Evolutionary conservation across 768 basidiomycete species (phyloP), one percentile per base, ranked within the genome.

Genomic region (Panaeolus papilionaceus): DNA sequence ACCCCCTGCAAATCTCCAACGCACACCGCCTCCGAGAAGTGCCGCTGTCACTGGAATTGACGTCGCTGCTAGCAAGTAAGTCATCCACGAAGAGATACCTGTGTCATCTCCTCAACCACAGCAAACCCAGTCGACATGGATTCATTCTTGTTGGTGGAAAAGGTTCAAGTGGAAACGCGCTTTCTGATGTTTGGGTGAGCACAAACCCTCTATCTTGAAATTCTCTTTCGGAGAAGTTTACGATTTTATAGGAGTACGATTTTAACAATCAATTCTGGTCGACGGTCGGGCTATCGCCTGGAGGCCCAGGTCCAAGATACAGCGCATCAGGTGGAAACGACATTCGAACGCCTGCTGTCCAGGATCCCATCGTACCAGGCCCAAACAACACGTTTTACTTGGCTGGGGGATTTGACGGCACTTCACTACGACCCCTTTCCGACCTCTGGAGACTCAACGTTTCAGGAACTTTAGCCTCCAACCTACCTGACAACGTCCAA

Each of bases 41-140:
- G 85, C 85, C 45, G 87, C 90, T 37, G 73, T 93, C 45, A 80
- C 85, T 49, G 93, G 91, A 5, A 79, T 81, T 23, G 93, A 94
- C 79, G 86, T 85, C 69, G 93, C 92, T 54, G 91, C 92, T 11
- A 94, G 90, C 90, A 92, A 94, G 92, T 92, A 66, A 71, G 92
- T 85, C 45, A 37, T 63, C 58, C 0, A 18, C 39, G 40, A 58
- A 67, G 58, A 38, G 63, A 49, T 64, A 39, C 33, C 33, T n/a
- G 45, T 58, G 54, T 33, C 26, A 58, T 61, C 26, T 68, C 5
- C 40, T 67, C 71, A 66, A 62, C 73, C 63, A 68, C 68, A 64
- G 65, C n/a, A 64, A 44, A 63, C 69, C 42, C 69, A 93, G 92
- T 75, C 92, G 93, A 45, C 85, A 85, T 65, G 91, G 88, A 28